Conservation (phyloP, 2,329 filamentous ascomycete genomes). For the Fusarium sp. region DNA sequence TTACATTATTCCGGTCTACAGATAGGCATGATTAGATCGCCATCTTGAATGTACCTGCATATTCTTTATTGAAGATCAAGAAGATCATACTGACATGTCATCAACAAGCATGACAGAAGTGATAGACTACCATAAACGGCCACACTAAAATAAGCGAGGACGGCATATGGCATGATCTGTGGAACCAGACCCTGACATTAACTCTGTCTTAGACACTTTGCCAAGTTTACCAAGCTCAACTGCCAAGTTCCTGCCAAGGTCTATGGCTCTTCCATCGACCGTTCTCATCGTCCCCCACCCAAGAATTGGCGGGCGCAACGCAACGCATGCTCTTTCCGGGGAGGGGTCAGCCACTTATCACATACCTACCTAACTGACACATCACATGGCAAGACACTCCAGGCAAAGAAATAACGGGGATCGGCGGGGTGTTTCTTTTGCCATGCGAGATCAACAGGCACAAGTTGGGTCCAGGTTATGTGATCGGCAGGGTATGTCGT, state of each 20-base stretch:
- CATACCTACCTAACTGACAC: conserved; percentile 1
- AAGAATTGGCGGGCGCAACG: background rate
- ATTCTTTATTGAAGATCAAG: accelerated
- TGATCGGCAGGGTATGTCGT: conserved; percentile 4
- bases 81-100: background rate
- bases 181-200: background rate
- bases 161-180: background rate
- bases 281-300: background rate
- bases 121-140: background rate
- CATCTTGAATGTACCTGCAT: background rate
- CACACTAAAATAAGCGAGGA: background rate
- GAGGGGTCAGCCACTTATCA: conserved; percentile 6
- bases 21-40: background rate
- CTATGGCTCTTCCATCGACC: background rate
- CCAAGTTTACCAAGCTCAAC: background rate
- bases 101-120: too few species aligned
- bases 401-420: conserved; percentile 2
- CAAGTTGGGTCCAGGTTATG: background rate
- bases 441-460: background rate
- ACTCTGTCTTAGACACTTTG: background rate
- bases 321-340: background rate
- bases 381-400: background rate
- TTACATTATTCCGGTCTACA: background rate
- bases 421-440: background rate
- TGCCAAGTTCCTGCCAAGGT: background rate